phyloP scores from a whole-genome alignment of 2,329 filamentous ascomycete species.

The Neoascochyta sp. region DNA sequence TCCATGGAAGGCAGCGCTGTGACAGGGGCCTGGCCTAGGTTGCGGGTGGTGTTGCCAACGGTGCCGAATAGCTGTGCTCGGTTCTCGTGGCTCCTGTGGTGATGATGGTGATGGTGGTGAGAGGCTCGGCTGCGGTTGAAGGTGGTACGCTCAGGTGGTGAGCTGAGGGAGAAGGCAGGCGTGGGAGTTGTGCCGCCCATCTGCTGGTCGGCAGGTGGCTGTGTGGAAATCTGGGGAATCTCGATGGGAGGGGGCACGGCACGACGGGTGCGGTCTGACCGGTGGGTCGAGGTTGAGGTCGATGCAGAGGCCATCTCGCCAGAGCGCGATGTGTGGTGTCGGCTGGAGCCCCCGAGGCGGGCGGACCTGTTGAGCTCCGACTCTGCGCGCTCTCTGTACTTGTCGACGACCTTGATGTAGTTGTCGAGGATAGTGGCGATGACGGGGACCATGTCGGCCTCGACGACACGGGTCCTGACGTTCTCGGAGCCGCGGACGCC shows the following conservation, averaged over 20 bases:
- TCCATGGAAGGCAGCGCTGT: slow-evolving; percentile 66
- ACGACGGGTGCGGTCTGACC: slow-evolving; percentile 55
- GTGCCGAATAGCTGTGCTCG: slow-evolving; percentile 29
- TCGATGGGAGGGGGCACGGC: slow-evolving; percentile 84
- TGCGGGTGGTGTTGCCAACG: slow-evolving; percentile 39
- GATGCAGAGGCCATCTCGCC: slow-evolving; percentile 29
- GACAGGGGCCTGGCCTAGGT: slow-evolving; percentile 61
- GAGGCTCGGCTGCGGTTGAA: slow-evolving; percentile 57
- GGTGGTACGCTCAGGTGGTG: slow-evolving; percentile 66
- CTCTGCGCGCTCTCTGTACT: slow-evolving; percentile 81
- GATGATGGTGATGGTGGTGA: slow-evolving; percentile 49
- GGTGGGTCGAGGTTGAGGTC: slow-evolving; percentile 35
- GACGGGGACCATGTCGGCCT: slow-evolving; percentile 98
- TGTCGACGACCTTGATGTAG: slow-evolving; percentile 94
- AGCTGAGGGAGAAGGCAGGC: slow-evolving; percentile 62
- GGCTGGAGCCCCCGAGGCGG: slow-evolving; percentile 37
- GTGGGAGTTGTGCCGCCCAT: slow-evolving; percentile 61
- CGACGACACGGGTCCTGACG: slow-evolving; percentile 90
- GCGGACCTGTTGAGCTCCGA: slow-evolving; percentile 66
- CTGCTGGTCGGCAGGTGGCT: slow-evolving; percentile 47
- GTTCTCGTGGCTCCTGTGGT: slow-evolving; percentile 43
- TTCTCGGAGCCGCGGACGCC: slow-evolving; percentile 92
- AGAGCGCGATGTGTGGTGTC: slow-evolving; percentile 42
- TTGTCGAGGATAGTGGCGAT: slow-evolving; percentile 98
- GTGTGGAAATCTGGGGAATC: slow-evolving; percentile 57